Evolutionary conservation across 2,329 filamentous ascomycete species (phyloP).

Genomic region (Botrytis elliptica): DNA sequence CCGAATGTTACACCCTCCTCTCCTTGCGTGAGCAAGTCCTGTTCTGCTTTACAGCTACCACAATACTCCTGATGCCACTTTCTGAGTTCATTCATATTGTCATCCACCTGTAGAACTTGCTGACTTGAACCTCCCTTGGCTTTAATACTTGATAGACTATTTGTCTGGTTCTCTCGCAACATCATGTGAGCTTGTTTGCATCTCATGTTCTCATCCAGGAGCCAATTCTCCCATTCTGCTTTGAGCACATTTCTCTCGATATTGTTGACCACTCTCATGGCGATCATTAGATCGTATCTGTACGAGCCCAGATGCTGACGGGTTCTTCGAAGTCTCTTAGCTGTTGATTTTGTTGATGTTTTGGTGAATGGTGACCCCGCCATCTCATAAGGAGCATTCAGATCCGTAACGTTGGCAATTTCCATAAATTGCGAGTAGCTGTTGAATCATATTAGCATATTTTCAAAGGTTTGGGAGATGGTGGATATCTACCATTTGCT

Average conservation of each 20-base stretch:
- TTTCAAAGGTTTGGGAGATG: background rate
- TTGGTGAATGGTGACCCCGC: slow-evolving; percentile 50
- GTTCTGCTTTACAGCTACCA: slow-evolving; percentile 51
- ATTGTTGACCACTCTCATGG: slow-evolving; percentile 83
- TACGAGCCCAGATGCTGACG: slow-evolving; percentile 80
- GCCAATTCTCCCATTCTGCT: slow-evolving; percentile 92
- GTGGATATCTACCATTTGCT: slow-evolving; percentile 50
- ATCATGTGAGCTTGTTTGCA: slow-evolving; percentile 63
- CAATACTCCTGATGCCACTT: slow-evolving; percentile 62
- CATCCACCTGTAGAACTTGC: slow-evolving; percentile 35
- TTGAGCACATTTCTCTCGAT: slow-evolving; percentile 83
- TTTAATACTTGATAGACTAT: slow-evolving; percentile 33
- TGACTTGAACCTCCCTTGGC: slow-evolving; percentile 29
- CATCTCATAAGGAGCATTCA: slow-evolving; percentile 56
- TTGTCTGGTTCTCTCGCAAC: slow-evolving; percentile 42
- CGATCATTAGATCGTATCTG: slow-evolving; percentile 86
- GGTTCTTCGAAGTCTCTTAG: slow-evolving; percentile 69
- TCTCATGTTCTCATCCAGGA: slow-evolving; percentile 71
- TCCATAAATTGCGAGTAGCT: slow-evolving; percentile 61
- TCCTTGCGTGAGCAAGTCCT: slow-evolving; percentile 33
- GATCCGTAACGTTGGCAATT: slow-evolving; percentile 57
- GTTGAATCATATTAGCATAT: slow-evolving; percentile 24
- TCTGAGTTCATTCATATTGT: slow-evolving; percentile 47
- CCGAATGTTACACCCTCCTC: slow-evolving; percentile 31
- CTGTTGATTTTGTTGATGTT: slow-evolving; percentile 52